Conservation (phyloP, 768 basidiomycete species). For the Tricholoma flavovirens region DNA sequence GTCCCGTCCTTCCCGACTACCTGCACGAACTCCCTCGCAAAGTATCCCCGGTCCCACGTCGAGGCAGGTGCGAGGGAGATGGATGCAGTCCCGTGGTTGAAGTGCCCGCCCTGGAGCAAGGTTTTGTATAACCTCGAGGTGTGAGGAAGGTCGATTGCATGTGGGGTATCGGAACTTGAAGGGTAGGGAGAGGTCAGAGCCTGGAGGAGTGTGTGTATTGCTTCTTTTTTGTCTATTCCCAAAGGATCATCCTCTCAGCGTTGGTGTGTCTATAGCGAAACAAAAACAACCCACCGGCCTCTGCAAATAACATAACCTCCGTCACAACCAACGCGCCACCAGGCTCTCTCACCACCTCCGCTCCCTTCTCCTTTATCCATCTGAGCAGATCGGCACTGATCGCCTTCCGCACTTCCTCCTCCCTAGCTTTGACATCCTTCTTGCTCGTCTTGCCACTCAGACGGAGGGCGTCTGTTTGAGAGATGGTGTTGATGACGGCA, state of each 20-base stretch:
- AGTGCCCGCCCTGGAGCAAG: slow-evolving; percentile 89
- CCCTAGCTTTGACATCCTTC: slow-evolving; percentile 59
- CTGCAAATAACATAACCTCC: slow-evolving; percentile 81
- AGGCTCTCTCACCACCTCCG: slow-evolving; percentile 61
- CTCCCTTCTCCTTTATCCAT: slow-evolving; percentile 62
- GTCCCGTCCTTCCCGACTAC: slow-evolving; percentile 47
- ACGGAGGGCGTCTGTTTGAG: slow-evolving; percentile 66
- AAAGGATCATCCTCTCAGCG: neutral
- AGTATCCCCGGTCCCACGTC: slow-evolving; percentile 51
- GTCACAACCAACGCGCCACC: slow-evolving; percentile 73
- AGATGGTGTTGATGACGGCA: slow-evolving; percentile 62
- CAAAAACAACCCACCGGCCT: slow-evolving; percentile 58
- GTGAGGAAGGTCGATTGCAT: slow-evolving; percentile 79
- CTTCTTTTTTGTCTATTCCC: slow-evolving; percentile 62
- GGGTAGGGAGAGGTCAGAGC: slow-evolving; percentile 55
- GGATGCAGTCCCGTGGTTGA: slow-evolving; percentile 45
- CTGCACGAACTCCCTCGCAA: slow-evolving; percentile 54
- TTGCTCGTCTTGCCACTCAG: slow-evolving; percentile 66
- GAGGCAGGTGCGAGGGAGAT: slow-evolving; percentile 46
- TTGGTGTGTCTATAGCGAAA: neutral
- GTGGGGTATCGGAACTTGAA: slow-evolving; percentile 43
- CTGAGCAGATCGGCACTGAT: slow-evolving; percentile 72
- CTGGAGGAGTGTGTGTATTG: slow-evolving; percentile 53
- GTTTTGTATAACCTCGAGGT: slow-evolving; percentile 83
- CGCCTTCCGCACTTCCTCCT: slow-evolving; percentile 64